phyloP scores from a whole-genome alignment of 2,329 filamentous ascomycete species.

The Aulographum hederae region DNA sequence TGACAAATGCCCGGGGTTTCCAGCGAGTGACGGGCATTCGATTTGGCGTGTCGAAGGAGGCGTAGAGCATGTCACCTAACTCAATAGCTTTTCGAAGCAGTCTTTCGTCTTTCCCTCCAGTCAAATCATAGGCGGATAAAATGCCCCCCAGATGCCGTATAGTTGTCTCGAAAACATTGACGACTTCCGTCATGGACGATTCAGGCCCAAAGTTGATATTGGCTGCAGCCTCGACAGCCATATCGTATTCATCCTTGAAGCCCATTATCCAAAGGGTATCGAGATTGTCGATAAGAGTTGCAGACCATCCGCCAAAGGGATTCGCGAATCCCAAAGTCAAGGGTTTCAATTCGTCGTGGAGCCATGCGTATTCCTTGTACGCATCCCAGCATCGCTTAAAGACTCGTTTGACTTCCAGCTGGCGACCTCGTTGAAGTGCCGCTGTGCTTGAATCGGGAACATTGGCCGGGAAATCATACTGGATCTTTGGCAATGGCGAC shows the following conservation, averaged over 20 bases:
- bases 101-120: constrained; percentile 1
- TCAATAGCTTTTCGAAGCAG: constrained; percentile 7
- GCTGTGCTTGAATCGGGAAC: no score
- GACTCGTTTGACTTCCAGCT: constrained; percentile 22
- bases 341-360: constrained; percentile 28
- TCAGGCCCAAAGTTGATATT: constrained; percentile 25
- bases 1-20: constrained; percentile 10
- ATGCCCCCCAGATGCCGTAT: constrained; percentile 10
- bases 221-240: constrained; percentile 23
- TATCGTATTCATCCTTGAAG: constrained; percentile 26
- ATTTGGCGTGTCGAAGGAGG: constrained; percentile 11
- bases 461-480: neutral
- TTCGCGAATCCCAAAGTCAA: constrained; percentile 21
- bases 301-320: constrained; percentile 28
- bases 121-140: constrained; percentile 7
- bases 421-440: no score
- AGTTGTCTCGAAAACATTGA: constrained; percentile 32
- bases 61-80: constrained; percentile 7
- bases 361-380: constrained; percentile 27
- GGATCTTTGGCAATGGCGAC: neutral
- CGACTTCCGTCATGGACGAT: constrained; percentile 14
- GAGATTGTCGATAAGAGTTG: constrained; percentile 25
- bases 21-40: constrained; percentile 13
- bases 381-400: constrained; percentile 26
- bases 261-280: constrained; percentile 30